Conservation (phyloP, 2,329 filamentous ascomycete genomes). For the Scytalidium sp. region DNA sequence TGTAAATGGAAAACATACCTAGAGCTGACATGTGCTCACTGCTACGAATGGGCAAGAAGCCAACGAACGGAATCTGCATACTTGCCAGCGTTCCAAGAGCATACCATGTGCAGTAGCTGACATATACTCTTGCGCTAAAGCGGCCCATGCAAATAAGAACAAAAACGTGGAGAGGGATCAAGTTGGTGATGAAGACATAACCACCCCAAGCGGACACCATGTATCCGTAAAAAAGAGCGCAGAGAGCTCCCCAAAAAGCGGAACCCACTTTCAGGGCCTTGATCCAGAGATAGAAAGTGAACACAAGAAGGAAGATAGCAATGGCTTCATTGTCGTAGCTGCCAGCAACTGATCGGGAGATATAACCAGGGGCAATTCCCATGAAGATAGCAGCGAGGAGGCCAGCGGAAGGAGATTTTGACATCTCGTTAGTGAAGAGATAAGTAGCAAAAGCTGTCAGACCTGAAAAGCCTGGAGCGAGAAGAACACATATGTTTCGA, state of each 20-base stretch:
- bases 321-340: constrained; percentile 99
- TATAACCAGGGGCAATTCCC: constrained; percentile 96
- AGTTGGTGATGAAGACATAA: constrained; percentile 98
- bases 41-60: constrained; percentile 92
- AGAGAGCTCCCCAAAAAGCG: constrained; percentile 92
- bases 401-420: constrained; percentile 88
- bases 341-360: constrained; percentile 94
- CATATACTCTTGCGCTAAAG: constrained; percentile 90
- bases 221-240: constrained; percentile 97
- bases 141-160: constrained; percentile 95
- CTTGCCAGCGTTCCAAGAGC: constrained; percentile 91
- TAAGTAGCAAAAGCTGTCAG: constrained; percentile 91
- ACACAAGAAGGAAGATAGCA: constrained; percentile 96
- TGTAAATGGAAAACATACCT: constrained; percentile 51
- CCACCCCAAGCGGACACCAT: constrained; percentile 99
- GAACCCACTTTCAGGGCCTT: constrained; percentile 96
- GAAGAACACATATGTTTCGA: constrained; percentile 95
- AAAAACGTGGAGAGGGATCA: constrained; percentile 91
- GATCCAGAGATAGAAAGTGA: constrained; percentile 99
- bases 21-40: constrained; percentile 98
- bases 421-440: constrained; percentile 96
- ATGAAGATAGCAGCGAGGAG: constrained; percentile 94
- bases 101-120: constrained; percentile 98
- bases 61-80: constrained; percentile 99
- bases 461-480: constrained; percentile 91